Evolutionary conservation across 805 yeast species (phyloP), one percentile per base, ranked within the genome.

Genomic region (Pichia rugopelliculosa): DNA sequence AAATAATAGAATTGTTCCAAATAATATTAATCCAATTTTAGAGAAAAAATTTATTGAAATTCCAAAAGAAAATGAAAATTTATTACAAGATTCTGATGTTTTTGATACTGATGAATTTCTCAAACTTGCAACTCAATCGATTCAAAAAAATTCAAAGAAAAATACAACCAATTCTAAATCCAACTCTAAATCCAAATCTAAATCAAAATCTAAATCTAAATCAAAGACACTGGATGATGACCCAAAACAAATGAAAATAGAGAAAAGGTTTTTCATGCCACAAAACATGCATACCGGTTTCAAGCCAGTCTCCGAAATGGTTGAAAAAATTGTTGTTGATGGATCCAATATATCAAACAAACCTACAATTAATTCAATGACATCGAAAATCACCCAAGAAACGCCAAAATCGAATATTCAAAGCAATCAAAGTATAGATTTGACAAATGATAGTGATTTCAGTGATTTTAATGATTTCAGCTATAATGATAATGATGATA

Each of bases 251-350:
- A 38, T 25, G 49, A 48, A 60, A 41, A 30, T 44, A 1, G 48
- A 56, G 21, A 77, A 82, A 59, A 67, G 64, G 40, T 84, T 84
- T 53, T 80, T 79, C 60, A 80, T 84, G 87, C 93, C 93, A 0
- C 85, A 81, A 53, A 72, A 79, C 56, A 90, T 79, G 6, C 76
- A 73, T 37, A 75, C 82, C 0, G 90, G 88, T 0, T 84, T 85
- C 54, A 68, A 69, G 34, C 65, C 67, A 21, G 87, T 80, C 1
- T 70, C 77, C 2, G 24, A n/a, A 13, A 12, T 39, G 7, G 45
- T 41, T 17, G 30, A 37, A 18, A 36, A 18, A 23, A 44, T 42
- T 18, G n/a, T 8, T 5, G 44, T 30, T 18, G 42, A 42, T 11
- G 41, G 33, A 21, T 3, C 33, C 4, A 6, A 9, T 8, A 27